A percentile compares a stretch with the other conserved stretches of the same genome.
Evolutionary conservation across 257 asterid genomes (phyloP).

Genomic region (Gentiana dahurica): DNA sequence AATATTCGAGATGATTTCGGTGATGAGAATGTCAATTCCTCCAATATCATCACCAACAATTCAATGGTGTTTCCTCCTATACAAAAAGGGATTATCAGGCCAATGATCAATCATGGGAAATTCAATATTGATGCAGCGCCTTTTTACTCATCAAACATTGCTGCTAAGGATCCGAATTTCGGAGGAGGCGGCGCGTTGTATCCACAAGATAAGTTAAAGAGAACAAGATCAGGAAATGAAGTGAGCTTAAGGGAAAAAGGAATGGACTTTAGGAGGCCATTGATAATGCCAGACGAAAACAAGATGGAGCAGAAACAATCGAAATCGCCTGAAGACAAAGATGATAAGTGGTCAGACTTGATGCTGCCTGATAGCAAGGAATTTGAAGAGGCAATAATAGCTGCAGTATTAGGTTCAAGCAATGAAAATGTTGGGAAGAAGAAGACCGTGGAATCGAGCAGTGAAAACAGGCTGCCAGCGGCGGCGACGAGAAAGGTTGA

Average conservation of each 20-base stretch:
- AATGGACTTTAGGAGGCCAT: constrained; percentile 9
- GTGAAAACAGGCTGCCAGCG: constrained; percentile 10
- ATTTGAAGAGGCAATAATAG: constrained; percentile 77
- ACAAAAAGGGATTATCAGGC: constrained; percentile 17
- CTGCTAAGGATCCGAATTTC: constrained; percentile 7
- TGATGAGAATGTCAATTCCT: constrained; percentile 52
- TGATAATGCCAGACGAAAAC: constrained; percentile 24
- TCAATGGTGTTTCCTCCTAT: constrained; percentile 13
- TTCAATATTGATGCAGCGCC: constrained; percentile 71
- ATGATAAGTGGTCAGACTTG: constrained; percentile 32
- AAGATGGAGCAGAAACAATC: constrained; percentile 36
- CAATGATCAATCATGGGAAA: constrained; percentile 19
- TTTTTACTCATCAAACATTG: constrained; percentile 38
- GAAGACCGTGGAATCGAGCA: constrained; percentile 12
- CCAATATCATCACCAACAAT: not conserved
- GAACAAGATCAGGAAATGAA: constrained; percentile 54
- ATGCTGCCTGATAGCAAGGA: constrained; percentile 66
- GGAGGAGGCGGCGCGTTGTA: not conserved
- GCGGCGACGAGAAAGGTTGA: constrained; percentile 35
- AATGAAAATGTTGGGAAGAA: constrained; percentile 2
- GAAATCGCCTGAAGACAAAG: constrained; percentile 26
- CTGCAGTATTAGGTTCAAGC: constrained; percentile 46
- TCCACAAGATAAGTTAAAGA: constrained; percentile 44
- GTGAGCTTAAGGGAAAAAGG: constrained; percentile 13
- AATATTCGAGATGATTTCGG: constrained; percentile 33